Evolutionary conservation across 2,329 filamentous ascomycete species (phyloP).

Genomic region (Mycosphaerella arachidis): DNA sequence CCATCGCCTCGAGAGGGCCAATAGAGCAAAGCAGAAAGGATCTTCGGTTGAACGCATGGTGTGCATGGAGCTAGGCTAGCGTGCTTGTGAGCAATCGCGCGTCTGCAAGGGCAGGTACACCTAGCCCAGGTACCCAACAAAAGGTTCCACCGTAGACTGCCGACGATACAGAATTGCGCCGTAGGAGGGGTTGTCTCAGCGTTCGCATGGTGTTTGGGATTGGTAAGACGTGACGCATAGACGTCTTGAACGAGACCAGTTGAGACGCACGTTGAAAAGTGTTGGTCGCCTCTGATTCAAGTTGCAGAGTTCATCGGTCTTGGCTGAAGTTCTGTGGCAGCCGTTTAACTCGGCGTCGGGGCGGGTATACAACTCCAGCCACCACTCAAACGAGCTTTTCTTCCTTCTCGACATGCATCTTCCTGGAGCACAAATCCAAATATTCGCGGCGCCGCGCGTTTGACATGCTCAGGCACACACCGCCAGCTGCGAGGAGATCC

Average conservation of each 20-base stretch:
- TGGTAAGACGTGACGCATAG: neutral
- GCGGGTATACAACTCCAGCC: neutral
- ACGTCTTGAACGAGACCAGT: neutral
- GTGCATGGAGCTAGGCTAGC: constrained; percentile 23
- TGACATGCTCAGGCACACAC: neutral
- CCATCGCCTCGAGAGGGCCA: constrained; percentile 6
- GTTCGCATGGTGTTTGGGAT: neutral
- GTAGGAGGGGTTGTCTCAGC: neutral
- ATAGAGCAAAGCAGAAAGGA: constrained; percentile 10
- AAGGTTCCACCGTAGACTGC: constrained; percentile 6
- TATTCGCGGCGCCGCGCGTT: neutral
- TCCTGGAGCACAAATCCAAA: neutral
- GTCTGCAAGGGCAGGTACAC: constrained; percentile 22
- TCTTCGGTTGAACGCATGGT: constrained; percentile 21
- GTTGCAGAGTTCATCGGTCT: neutral
- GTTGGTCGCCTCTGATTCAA: neutral
- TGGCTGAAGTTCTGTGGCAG: neutral
- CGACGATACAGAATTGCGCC: neutral
- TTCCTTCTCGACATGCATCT: neutral
- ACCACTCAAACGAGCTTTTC: neutral
- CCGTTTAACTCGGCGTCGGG: neutral
- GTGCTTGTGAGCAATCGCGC: constrained; percentile 17
- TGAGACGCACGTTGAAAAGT: neutral
- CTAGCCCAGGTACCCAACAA: constrained; percentile 21
- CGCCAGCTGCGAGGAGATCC: neutral